Evolutionary conservation across 371 early-diverging fungal genomes (phyloP).

Genomic region (Funneliformis caledonium): DNA sequence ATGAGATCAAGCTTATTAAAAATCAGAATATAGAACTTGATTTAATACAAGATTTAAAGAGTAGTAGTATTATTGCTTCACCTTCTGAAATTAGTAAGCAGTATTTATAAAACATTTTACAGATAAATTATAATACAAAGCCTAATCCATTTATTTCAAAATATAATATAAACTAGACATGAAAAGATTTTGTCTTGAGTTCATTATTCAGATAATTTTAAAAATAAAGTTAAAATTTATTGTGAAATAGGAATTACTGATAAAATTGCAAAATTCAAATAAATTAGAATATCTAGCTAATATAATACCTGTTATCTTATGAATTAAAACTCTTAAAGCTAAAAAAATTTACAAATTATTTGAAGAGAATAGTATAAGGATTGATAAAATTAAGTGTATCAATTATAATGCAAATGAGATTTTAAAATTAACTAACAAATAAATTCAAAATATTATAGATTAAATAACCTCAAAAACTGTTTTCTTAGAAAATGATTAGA

Average conservation of each 20-base stretch:
- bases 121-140: no score
- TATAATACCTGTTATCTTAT: no score
- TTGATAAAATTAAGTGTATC: no score
- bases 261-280: slow-evolving; percentile 25
- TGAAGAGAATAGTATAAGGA: background rate
- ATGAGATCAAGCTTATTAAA: slow-evolving; percentile 38
- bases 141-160: background rate
- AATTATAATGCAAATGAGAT: no score
- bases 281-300: background rate
- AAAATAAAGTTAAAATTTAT: background rate
- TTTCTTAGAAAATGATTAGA: no score
- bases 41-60: background rate
- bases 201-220: no score
- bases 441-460: no score
- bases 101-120: no score
- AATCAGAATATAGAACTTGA: slow-evolving; percentile 29
- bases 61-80: background rate
- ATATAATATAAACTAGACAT: background rate
- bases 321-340: no score
- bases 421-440: no score
- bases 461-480: no score
- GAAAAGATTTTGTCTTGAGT: background rate
- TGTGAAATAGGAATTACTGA: slow-evolving; percentile 16
- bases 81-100: background rate
- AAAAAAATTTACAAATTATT: no score